These are phyloP conservation scores for Tricholoma furcatifolium DNA, from an alignment of 768 basidiomycete genomes.

Conservation along the genomic window DNA sequence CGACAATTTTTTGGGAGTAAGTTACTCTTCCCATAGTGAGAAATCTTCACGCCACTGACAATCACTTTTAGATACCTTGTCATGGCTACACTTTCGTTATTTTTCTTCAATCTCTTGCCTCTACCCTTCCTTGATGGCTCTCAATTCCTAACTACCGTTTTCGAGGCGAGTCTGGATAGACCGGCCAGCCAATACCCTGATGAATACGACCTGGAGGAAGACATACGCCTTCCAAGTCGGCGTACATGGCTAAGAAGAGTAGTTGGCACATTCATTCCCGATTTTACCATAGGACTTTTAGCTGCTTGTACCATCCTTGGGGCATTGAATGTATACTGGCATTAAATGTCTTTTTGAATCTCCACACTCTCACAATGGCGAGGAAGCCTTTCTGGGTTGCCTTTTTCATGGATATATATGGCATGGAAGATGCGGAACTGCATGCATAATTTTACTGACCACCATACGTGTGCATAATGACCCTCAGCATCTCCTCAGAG, in stretches of 20 bases:
- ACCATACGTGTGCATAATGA: slow-evolving; percentile 23
- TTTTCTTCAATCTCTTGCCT: slow-evolving; percentile 80
- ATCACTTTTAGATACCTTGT: slow-evolving; percentile 49
- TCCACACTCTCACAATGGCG: too few relatives aligned
- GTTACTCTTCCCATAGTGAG: slow-evolving; percentile 23
- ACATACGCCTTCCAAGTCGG: slow-evolving; percentile 7
- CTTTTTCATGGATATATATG: slow-evolving; percentile 13
- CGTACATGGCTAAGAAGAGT: slow-evolving; percentile 20
- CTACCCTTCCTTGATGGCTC: slow-evolving; percentile 70
- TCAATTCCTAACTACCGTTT: slow-evolving; percentile 43
- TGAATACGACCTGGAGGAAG: slow-evolving; percentile 31
- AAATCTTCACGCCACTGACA: neutral
- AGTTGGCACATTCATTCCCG: slow-evolving; percentile 15
- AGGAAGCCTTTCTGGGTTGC: neutral
- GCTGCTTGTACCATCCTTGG: slow-evolving; percentile 18
- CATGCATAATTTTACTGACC: slow-evolving; percentile 31
- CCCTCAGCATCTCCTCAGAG: slow-evolving; percentile 13
- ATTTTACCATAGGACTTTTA: slow-evolving; percentile 21
- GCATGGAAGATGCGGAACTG: slow-evolving; percentile 28
- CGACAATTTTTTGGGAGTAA: slow-evolving; percentile 52
- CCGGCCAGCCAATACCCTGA: slow-evolving; percentile 2
- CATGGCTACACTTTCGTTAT: slow-evolving; percentile 74
- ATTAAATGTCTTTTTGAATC: neutral
- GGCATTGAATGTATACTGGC: slow-evolving; percentile 15
- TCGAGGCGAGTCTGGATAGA: slow-evolving; percentile 13